These are phyloP conservation scores for Corymbia calophylla DNA, from an alignment of 441 rosid genomes.

Conservation along the genomic window DNA sequence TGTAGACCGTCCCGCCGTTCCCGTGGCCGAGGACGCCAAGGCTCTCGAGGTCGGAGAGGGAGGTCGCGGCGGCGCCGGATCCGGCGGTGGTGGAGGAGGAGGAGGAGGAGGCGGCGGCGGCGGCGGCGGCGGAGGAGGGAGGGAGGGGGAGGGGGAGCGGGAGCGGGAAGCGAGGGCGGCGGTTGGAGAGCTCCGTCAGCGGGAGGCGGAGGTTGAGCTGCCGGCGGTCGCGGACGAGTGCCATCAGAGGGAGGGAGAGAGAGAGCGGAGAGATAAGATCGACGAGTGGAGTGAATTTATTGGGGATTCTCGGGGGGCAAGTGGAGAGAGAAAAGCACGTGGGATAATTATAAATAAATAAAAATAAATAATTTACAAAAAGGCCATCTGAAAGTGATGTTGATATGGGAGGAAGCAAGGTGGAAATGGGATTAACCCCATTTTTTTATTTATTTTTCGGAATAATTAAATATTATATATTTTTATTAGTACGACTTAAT, in stretches of 20 bases:
- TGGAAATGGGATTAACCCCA: not conserved
- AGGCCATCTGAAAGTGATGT: not conserved
- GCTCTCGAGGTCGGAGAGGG: constrained; percentile 49
- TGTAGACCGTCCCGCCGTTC: constrained; percentile 77
- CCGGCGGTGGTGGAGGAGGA: not conserved
- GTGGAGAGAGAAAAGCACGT: not conserved
- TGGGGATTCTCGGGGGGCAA: not conserved
- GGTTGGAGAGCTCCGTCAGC: constrained; percentile 51
- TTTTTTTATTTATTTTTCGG: not conserved
- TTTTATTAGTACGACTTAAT: not conserved
- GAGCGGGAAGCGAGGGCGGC: constrained; percentile 54
- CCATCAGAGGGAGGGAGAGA: constrained; percentile 27
- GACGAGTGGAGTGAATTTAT: not conserved
- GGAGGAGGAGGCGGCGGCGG: constrained; percentile 23
- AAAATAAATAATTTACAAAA: not conserved
- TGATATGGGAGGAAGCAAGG: not conserved
- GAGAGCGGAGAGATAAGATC: not conserved
- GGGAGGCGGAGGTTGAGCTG: constrained; percentile 86
- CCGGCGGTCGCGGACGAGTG: constrained; percentile 72
- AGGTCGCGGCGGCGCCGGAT: constrained; percentile 4
- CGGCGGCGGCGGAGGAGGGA: not conserved
- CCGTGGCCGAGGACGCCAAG: constrained; percentile 76
- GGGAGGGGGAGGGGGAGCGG: constrained; percentile 31
- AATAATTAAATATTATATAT: not conserved
- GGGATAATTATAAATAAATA: not conserved